phyloP scores from a whole-genome alignment of 441 rosid species.

The Geranium incanum region DNA sequence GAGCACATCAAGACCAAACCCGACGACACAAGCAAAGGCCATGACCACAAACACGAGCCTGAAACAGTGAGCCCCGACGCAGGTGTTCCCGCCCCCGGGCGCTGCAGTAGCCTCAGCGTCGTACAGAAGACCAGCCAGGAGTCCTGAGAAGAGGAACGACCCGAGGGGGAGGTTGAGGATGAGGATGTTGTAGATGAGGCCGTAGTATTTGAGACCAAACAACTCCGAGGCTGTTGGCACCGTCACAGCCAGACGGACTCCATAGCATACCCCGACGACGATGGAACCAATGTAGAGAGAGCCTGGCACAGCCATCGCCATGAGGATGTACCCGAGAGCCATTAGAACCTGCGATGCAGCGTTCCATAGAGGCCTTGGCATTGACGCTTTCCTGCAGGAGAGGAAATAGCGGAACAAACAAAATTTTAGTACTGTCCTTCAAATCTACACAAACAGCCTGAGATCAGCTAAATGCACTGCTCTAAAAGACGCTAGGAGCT shows the following conservation, averaged over 20 bases:
- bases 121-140: conserved; percentile 65
- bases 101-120: conserved; percentile 58
- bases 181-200: conserved; percentile 64
- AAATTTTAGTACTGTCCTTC: too few relatives aligned
- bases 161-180: conserved; percentile 80
- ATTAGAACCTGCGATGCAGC: conserved; percentile 71
- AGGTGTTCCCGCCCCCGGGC: conserved; percentile 65
- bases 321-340: conserved; percentile 58
- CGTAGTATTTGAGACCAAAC: conserved; percentile 73
- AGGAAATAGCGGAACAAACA: not conserved
- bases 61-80: conserved; percentile 73
- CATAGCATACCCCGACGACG: conserved; percentile 68
- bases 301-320: conserved; percentile 70
- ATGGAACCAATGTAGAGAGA: conserved; percentile 71
- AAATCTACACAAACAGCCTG: too few relatives aligned
- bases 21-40: conserved; percentile 50
- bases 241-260: conserved; percentile 68
- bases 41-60: conserved; percentile 55
- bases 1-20: conserved; percentile 53
- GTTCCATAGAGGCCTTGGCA: conserved; percentile 81
- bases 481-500: too few relatives aligned
- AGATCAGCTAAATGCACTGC: too few relatives aligned
- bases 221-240: conserved; percentile 81
- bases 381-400: conserved; percentile 48
- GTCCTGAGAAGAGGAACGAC: conserved; percentile 74